Evolutionary conservation across 306 rosid genomes (phyloP).

Genomic region (Oemleria cerasiformis): DNA sequence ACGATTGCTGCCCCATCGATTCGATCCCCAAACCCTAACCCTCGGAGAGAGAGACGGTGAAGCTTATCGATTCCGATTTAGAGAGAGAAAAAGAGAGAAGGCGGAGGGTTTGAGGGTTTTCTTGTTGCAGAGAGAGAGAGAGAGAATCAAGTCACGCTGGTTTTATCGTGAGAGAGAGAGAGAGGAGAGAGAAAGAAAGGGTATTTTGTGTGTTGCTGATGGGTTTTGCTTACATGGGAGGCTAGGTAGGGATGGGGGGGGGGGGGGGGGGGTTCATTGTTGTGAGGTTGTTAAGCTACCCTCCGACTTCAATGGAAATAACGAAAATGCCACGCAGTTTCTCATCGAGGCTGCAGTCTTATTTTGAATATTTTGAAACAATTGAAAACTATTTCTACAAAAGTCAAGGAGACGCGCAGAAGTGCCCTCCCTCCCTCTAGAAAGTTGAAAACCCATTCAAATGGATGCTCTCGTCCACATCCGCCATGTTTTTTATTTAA

Average conservation of each 20-base stretch:
- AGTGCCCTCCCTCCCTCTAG: slow-evolving; percentile 9
- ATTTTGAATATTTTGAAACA: slow-evolving; percentile 24
- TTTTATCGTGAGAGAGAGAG: slow-evolving; percentile 2
- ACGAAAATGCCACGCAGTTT: slow-evolving; percentile 41
- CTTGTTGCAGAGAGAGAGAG: slow-evolving; percentile 23
- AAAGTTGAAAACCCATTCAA: neutral
- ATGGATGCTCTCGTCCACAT: neutral
- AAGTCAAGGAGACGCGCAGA: slow-evolving; percentile 14
- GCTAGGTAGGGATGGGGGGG: slow-evolving; percentile 39
- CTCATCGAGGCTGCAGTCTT: neutral
- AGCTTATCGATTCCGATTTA: neutral
- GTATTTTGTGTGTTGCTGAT: neutral
- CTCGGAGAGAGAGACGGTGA: slow-evolving; percentile 10
- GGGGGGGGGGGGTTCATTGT: slow-evolving; percentile 14
- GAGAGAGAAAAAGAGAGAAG: slow-evolving; percentile 5
- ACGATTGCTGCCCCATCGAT: slow-evolving; percentile 83
- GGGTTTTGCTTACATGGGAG: slow-evolving; percentile 51
- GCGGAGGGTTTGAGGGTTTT: slow-evolving; percentile 12
- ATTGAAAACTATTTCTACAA: neutral
- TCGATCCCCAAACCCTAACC: slow-evolving; percentile 28
- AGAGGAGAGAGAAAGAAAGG: neutral
- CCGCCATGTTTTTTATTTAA: neutral
- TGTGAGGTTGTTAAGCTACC: slow-evolving; percentile 18
- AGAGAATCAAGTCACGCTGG: slow-evolving; percentile 1
- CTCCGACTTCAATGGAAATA: slow-evolving; percentile 18